These are phyloP conservation scores for Agastache rugosa DNA, from an alignment of 257 asterid genomes.

Conservation along the genomic window DNA sequence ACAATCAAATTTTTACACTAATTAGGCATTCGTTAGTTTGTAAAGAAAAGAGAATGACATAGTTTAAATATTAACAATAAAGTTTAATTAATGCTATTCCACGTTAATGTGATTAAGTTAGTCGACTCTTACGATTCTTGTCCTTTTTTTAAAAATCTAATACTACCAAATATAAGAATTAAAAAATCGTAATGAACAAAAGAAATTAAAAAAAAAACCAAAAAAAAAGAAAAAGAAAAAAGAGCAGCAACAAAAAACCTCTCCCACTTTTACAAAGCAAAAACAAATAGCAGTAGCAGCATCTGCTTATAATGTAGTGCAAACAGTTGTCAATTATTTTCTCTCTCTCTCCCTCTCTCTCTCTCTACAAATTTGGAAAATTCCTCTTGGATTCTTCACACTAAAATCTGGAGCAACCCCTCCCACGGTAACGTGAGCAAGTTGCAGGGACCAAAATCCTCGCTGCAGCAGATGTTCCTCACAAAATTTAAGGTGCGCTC, in stretches of 20 bases:
- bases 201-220: background rate
- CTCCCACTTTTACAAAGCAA: conserved; percentile 28
- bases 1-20: too few relatives aligned
- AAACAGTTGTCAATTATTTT: conserved; percentile 28
- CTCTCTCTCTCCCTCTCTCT: conserved; percentile 10
- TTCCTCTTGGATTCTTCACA: conserved; percentile 33
- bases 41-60: too few relatives aligned
- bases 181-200: background rate
- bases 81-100: too few relatives aligned
- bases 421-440: conserved; percentile 30
- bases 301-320: conserved; percentile 23
- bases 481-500: conserved; percentile 7
- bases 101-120: too few relatives aligned
- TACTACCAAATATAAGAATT: too few relatives aligned
- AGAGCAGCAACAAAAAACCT: conserved; percentile 4
- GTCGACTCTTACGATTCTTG: too few relatives aligned
- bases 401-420: conserved; percentile 10
- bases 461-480: conserved; percentile 27
- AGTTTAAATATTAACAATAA: too few relatives aligned
- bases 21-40: too few relatives aligned
- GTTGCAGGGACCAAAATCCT: conserved; percentile 38
- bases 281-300: conserved; percentile 21
- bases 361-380: conserved; percentile 39
- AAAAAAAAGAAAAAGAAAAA: background rate
- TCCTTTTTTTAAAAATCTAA: too few relatives aligned